Evolutionary conservation across 441 rosid species (phyloP), one percentile per base, ranked within the genome.

Genomic region (Populus hybrid): DNA sequence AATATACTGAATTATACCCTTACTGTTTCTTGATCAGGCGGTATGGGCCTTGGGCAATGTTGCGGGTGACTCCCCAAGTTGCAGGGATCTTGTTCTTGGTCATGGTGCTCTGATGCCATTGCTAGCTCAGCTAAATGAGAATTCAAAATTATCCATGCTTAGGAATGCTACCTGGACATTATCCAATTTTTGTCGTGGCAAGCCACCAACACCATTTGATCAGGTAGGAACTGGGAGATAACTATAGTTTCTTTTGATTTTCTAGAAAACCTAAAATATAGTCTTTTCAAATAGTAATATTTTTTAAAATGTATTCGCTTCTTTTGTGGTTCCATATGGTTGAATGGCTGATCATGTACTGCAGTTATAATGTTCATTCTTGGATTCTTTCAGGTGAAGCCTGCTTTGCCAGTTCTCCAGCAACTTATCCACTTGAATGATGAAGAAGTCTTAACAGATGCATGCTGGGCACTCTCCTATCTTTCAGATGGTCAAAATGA

Each of bases 161-260:
- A 89, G 94, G 78, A 93, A 92, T 87, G 97, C 95, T 80, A 92
- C 98, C 32, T 93, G 98, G 98, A 93, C 95, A 6, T 88, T 93
- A 46, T 92, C 95, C 26, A 92, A 90, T 81, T 92, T 93, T 77
- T 93, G 97, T 32, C 83, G 97, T 72, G 98, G 96, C 75, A 93
- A 93, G 87, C 98, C 98, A 50, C 97, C 88, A 70, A 93, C 94
- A 69, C 75, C 81, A 26, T 93, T 93, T 83, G 94, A 93, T 70
- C 89, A 87, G 92, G 97, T 90, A 75, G 28, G 78, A 67, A 30
- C 18, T 26, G 57, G 69, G 63, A 40, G 34, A 72, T 53, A 28
- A 9, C 71, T 23, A 10, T 24, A 10, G 21, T 67, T 53, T 36
- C 35, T 21, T 18, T 40, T 77, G 10, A 23, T 50, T 69, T 70